A percentile compares a stretch with the other conserved stretches of the same genome.
These are phyloP conservation scores for Kuraishia floccosa DNA, from an alignment of 805 yeast genomes.

Conservation along the genomic window DNA sequence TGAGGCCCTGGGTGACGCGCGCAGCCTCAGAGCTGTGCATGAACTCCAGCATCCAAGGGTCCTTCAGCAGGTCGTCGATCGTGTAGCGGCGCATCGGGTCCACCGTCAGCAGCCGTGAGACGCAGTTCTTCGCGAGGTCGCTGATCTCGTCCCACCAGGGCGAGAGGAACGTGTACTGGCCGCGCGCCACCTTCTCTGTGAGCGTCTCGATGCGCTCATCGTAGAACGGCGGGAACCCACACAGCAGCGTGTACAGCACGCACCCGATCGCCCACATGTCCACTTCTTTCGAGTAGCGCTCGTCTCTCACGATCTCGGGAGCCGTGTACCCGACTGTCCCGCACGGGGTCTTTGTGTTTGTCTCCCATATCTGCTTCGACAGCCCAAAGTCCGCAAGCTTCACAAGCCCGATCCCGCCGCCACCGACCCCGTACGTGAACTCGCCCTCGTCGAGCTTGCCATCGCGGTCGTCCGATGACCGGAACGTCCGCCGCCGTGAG, in stretches of 20 bases:
- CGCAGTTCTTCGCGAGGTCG: slow-evolving; percentile 57
- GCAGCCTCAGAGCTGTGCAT: neutral
- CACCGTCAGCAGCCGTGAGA: slow-evolving; percentile 55
- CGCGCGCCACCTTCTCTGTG: slow-evolving; percentile 71
- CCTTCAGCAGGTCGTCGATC: slow-evolving; percentile 58
- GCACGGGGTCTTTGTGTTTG: slow-evolving; percentile 92
- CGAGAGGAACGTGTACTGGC: slow-evolving; percentile 61
- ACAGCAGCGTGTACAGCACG: slow-evolving; percentile 81
- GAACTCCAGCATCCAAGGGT: slow-evolving; percentile 57
- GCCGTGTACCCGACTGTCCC: slow-evolving; percentile 99
- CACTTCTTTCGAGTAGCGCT: slow-evolving; percentile 83
- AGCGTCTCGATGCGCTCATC: slow-evolving; percentile 67
- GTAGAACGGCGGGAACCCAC: slow-evolving; percentile 98
- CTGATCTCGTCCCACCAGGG: slow-evolving; percentile 91
- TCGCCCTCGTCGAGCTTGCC: slow-evolving; percentile 80
- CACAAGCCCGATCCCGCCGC: slow-evolving; percentile 83
- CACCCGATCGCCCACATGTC: slow-evolving; percentile 99
- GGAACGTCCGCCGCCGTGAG: slow-evolving; percentile 19
- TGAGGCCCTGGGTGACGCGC: neutral
- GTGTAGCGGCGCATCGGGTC: slow-evolving; percentile 60
- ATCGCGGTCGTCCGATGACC: slow-evolving; percentile 60
- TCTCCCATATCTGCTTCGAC: slow-evolving; percentile 81
- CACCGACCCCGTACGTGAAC: slow-evolving; percentile 72
- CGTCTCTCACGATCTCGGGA: slow-evolving; percentile 94
- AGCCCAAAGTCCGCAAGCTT: slow-evolving; percentile 94